phyloP scores from a whole-genome alignment of 1,284 basidiomycete species.

The Papiliotrema fonsecae region DNA sequence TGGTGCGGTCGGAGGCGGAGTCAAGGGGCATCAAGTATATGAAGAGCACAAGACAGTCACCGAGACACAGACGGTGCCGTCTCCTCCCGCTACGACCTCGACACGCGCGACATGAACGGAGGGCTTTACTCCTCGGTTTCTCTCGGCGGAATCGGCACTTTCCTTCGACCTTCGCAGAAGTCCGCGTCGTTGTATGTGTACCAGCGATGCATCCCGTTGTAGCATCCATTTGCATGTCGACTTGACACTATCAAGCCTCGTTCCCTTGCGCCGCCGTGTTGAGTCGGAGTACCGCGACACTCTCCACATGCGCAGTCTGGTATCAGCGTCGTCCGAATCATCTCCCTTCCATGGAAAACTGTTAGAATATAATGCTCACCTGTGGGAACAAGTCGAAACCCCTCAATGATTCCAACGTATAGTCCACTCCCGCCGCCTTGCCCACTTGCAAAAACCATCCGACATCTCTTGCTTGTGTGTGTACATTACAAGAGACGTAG shows the following conservation, averaged over 20 bases:
- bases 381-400: conserved; percentile 92
- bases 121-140: background rate
- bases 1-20: conserved; percentile 18
- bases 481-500: conserved; percentile 89
- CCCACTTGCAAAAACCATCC: conserved; percentile 22
- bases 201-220: no score
- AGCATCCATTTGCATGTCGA: background rate
- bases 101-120: background rate
- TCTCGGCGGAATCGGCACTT: no score
- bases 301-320: conserved; percentile 39
- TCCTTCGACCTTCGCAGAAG: background rate
- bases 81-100: background rate
- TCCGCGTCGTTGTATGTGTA: no score
- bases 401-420: conserved; percentile 66
- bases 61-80: background rate
- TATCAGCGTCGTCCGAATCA: conserved; percentile 1
- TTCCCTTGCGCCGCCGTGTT: no score
- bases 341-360: no score
- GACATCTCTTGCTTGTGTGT: conserved; percentile 51
- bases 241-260: no score
- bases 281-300: conserved; percentile 50
- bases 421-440: conserved; percentile 43
- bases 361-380: no score
- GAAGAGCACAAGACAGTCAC: conserved; percentile 1
- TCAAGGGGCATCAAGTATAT: conserved; percentile 17